Base-by-base conservation (phyloP, 1,284 basidiomycete species). In the Cutaneotrichosporon sp. region DNA sequence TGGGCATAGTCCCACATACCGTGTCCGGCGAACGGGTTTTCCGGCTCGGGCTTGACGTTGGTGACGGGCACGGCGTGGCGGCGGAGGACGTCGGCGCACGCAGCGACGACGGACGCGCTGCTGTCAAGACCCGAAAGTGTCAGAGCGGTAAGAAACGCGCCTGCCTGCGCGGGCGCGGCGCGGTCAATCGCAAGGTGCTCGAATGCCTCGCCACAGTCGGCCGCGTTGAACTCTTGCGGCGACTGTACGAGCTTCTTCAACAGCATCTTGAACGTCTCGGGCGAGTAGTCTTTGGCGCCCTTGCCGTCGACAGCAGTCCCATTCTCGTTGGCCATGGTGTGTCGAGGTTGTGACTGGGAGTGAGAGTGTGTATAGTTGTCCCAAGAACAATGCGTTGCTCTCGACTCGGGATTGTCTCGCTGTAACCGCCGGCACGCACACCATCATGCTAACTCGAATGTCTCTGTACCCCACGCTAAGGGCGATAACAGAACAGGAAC, bases 91-190 rank as follows among this genome's bases (percentile, higher is more conserved):
- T 81, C 74, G 1, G 90, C 89, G 12, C 88, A 89, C 0, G 84
- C 85, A 1, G 84, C 83, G 38, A 92, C 80, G 23, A 83, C 83
- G 36, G 87, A 85, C 15, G 87, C 81, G n/a, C 83, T 77, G 26
- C 81, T 73, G 59, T 92, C 90, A 23, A 90, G 76, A 26, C 83
- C 82, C 46, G 86, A 82, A 52, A 90, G 78, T 59, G 90, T 88
- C 49, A 89, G 76, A 4, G 88, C 88, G 0, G 87, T 85, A 41
- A 93, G 77, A 72, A 92, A 90, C 0, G 89, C 84, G 20, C 89
- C 88, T 46, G 89, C 82, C 68, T 92, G 87, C 0, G 53, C 34
- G 30, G 45, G 46, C 3, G 56, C 50, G 8, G 51, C 52, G 20
- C 49, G 42, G 35, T 55, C 44, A 40, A 51, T 43, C 15, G 89